phyloP scores from a whole-genome alignment of 2,329 filamentous ascomycete genomes.

The Scytalidium lignicola region DNA sequence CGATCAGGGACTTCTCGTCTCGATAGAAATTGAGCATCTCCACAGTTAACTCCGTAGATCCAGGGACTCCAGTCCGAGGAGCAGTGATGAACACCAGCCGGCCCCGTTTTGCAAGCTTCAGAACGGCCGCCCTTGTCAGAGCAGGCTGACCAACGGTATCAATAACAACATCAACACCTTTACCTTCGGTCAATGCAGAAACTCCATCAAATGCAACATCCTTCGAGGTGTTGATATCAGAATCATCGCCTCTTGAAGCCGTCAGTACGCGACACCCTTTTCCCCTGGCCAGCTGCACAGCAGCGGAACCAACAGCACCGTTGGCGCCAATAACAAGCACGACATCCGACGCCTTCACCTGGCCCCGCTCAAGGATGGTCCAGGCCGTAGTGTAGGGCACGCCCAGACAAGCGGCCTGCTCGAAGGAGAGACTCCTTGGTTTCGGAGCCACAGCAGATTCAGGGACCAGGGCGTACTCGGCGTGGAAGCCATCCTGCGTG shows the following conservation, averaged over 20 bases:
- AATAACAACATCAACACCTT: constrained; percentile 19
- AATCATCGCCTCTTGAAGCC: constrained; percentile 11
- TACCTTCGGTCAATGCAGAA: constrained; percentile 13
- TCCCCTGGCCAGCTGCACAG: constrained; percentile 15
- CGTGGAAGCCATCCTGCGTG: constrained; percentile 18
- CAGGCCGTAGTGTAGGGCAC: constrained; percentile 22
- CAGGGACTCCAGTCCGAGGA: constrained; percentile 11
- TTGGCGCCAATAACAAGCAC: constrained; percentile 20
- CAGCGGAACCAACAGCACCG: constrained; percentile 19
- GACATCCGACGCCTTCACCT: constrained; percentile 9
- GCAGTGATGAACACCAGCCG: constrained; percentile 19
- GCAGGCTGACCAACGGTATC: constrained; percentile 21
- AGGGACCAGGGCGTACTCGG: constrained; percentile 17
- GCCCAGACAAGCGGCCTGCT: constrained; percentile 17
- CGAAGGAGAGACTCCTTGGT: constrained; percentile 13
- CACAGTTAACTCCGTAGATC: constrained; percentile 11
- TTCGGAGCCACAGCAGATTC: constrained; percentile 15
- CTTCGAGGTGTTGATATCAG: constrained; percentile 18
- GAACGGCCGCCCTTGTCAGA: constrained; percentile 13
- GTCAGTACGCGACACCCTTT: constrained; percentile 14
- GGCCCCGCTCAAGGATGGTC: constrained; percentile 10
- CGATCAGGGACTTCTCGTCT: constrained; percentile 14
- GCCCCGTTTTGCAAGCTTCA: constrained; percentile 14
- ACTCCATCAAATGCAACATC: constrained; percentile 14
- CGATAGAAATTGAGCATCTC: constrained; percentile 23